These are phyloP conservation scores for Paracoccidioides lutzii DNA, from an alignment of 2,329 filamentous ascomycete species.

Conservation along the genomic window DNA sequence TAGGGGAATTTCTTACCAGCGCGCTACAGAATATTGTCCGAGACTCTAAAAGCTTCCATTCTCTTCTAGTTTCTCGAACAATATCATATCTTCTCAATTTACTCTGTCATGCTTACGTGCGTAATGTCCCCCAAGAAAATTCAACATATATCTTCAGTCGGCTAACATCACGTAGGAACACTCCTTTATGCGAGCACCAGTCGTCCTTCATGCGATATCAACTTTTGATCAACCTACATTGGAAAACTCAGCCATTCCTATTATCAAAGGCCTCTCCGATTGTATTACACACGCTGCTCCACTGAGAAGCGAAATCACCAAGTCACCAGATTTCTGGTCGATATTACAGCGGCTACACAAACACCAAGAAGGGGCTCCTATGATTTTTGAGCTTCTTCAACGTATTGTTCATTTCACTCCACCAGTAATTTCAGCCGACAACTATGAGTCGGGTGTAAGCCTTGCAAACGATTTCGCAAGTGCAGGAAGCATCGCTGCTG, in stretches of 20 bases:
- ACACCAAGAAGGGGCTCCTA: slow-evolving; percentile 55
- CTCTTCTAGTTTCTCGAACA: slow-evolving; percentile 68
- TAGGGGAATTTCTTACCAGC: slow-evolving; percentile 70
- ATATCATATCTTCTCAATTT: slow-evolving; percentile 78
- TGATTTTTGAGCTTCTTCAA: slow-evolving; percentile 80
- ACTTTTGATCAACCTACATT: slow-evolving; percentile 69
- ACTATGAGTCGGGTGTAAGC: slow-evolving; percentile 77
- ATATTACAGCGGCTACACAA: slow-evolving; percentile 65
- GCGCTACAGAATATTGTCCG: slow-evolving; percentile 70
- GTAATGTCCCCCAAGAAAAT: slow-evolving; percentile 21
- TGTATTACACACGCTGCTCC: slow-evolving; percentile 68
- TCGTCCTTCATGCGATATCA: slow-evolving; percentile 82
- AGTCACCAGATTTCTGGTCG: slow-evolving; percentile 94
- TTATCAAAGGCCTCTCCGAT: slow-evolving; percentile 64
- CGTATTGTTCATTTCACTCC: slow-evolving; percentile 58
- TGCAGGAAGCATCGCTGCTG: slow-evolving; percentile 59
- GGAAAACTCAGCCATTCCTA: slow-evolving; percentile 59
- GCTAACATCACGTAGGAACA: slow-evolving; percentile 49
- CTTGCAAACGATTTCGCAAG: slow-evolving; percentile 84
- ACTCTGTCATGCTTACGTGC: slow-evolving; percentile 71
- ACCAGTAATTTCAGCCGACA: slow-evolving; percentile 81
- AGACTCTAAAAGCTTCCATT: slow-evolving; percentile 65
- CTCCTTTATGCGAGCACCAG: slow-evolving; percentile 81
- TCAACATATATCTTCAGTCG: not conserved
- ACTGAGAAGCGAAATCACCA: slow-evolving; percentile 82